Base-by-base conservation (phyloP, 2,329 filamentous ascomycete genomes). In the Claviceps sp. region DNA sequence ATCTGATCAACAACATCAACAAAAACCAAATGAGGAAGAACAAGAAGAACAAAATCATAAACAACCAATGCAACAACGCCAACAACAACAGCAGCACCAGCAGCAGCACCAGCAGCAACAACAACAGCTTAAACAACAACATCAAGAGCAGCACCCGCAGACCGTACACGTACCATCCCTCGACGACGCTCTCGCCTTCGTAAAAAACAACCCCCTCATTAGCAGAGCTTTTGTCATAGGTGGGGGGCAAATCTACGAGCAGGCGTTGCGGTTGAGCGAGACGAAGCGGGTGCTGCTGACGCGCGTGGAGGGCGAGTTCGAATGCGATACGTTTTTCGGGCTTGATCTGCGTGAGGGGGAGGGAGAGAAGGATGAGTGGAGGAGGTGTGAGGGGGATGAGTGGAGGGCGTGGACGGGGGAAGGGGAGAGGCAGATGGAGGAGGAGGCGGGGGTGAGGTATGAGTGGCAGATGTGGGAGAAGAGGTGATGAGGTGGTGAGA, bases 181-280 rank as follows among this genome's bases (percentile, higher is more conserved):
- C 4, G 76, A 80, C 52, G 69, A 72, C 48, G 82, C 82, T 3
- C 58, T 87, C 43, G 61, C 62, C 47, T 72, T 72, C 51, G 68
- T 76, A n/a, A 24, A n/a, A 16, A 13, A 34, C 24, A 63, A 75
- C 47, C 63, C 65, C 50, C 58, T 57, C 43, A 59, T 82, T 37
- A 77, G 75, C 8, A 77, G 78, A 59, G 75, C 88, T 3, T 97
- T 90, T 67, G 79, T 97, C 44, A 96, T 98, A 61, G 93, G 93
- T 24, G 93, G 93, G 4, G 86, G 82, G 52, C 85, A 89, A 70
- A 84, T 97, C 57, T 98, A 97, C 68, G 73, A 72, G 41, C 77
- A 82, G 22, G 84, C 88, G 14, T 71, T 97, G 62, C 64, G 70
- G 58, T 60, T 81, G 53, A 63, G 67, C 43, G 74, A 81, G 64